phyloP scores from a whole-genome alignment of 768 basidiomycete genomes.

The Exidia glandulosa region DNA sequence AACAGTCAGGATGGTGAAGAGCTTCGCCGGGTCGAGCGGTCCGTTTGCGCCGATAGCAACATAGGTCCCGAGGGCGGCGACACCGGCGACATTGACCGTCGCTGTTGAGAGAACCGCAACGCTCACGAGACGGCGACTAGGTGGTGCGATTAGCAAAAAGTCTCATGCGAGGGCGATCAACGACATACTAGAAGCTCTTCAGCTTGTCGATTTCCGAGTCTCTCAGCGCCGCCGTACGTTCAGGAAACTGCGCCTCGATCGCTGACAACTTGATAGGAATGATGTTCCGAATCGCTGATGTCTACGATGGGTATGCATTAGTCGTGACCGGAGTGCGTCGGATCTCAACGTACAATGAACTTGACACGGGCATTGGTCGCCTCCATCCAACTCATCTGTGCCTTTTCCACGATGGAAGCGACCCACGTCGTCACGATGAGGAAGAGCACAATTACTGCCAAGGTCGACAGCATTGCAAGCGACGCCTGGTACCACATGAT shows the following conservation, averaged over 20 bases:
- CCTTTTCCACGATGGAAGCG: background rate
- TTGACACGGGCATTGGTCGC: constrained; percentile 1
- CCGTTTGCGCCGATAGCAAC: background rate
- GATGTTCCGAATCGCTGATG: background rate
- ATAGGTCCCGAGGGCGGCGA: background rate
- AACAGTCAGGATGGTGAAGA: background rate
- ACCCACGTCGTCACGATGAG: background rate
- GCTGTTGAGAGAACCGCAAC: background rate
- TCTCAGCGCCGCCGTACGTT: background rate
- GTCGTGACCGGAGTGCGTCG: background rate
- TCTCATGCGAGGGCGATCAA: background rate
- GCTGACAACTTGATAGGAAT: background rate
- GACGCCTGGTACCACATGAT: constrained; percentile 3
- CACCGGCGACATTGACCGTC: background rate
- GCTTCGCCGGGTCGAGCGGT: background rate
- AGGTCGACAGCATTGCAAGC: background rate
- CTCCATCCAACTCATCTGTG: constrained; percentile 2
- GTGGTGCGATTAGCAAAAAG: background rate
- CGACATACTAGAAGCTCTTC: background rate
- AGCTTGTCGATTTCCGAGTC: background rate
- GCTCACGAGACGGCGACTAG: background rate
- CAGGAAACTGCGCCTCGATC: background rate
- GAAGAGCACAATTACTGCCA: background rate
- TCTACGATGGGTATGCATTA: background rate
- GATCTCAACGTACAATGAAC: constrained; percentile 1